Base-by-base conservation (phyloP, 2,329 filamentous ascomycete genomes). In the Trichoderma sp. region DNA sequence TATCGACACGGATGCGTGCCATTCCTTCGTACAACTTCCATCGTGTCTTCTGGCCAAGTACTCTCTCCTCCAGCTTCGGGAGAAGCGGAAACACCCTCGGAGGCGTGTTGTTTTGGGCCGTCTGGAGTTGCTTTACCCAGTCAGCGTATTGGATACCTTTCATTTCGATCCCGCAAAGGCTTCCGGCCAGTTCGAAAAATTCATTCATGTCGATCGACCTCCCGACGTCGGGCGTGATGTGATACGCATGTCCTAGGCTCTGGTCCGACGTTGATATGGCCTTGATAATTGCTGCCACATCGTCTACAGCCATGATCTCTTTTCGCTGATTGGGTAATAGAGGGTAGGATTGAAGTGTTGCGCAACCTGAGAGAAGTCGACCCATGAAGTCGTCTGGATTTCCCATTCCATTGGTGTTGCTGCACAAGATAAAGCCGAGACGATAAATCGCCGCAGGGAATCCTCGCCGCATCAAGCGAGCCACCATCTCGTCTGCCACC, bases 401-500 rank as follows among this genome's bases (percentile, higher is more conserved):
- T n/a, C 58, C 58, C n/a, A 61, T n/a, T 4, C 58, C 58, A 13
- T 52, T 52, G 48, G 17, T 19, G 37, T 27, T 64, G 29, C 42
- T 64, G 4, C 60, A 64, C 17, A 64, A 39, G 17, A 29, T 22
- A 32, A 64, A 54, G 10, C 60, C 60, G 7, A 54, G 45, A 34
- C 60, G 39, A 37, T 64, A 64, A 53, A 64, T 50, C 29, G 60
- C 45, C 15, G 50, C 42, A 2, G 60, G 60, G 2, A 64, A 53
- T 1, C 60, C 60, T 34, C 32, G 45, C n/a, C 48, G 45, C 45
- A 64, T 64, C 45, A 64, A 35, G 15, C 35, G 5, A 53, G 60
- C 25, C 19, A 64, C 60, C 45, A 64, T 64, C 32, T 52, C 60
- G 25, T 64, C 60, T 53, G 60, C 60, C 3, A 64, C 60, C 60